Conservation (phyloP, 2,329 filamentous ascomycete genomes). For the Diaporthe aspalathi region DNA sequence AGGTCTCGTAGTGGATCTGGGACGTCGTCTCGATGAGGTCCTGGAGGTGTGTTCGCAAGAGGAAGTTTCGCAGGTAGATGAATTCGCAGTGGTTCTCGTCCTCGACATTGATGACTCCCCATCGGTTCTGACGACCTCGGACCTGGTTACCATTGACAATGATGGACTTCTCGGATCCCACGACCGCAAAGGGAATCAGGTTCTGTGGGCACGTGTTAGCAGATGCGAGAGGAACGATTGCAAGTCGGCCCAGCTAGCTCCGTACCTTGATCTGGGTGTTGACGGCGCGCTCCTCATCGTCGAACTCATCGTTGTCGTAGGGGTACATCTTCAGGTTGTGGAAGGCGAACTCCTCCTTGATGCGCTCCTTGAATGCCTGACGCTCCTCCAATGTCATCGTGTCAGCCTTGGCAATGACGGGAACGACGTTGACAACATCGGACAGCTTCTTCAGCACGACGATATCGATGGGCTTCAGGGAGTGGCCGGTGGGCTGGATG, state of each 20-base stretch:
- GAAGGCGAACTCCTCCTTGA: slow-evolving; percentile 99
- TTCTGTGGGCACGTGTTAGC: slow-evolving; percentile 66
- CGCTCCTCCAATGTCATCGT: slow-evolving; percentile 96
- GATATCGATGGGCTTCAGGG: slow-evolving; percentile 98
- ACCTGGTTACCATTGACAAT: slow-evolving; percentile 98
- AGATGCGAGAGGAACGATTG: neutral
- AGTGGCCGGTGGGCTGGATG: slow-evolving; percentile 98
- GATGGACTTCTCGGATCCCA: slow-evolving; percentile 97
- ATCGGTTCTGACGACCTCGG: slow-evolving; percentile 96
- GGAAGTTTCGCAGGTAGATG: slow-evolving; percentile 97
- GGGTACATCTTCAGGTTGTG: slow-evolving; percentile 99
- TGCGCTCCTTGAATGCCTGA: slow-evolving; percentile 95
- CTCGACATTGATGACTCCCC: slow-evolving; percentile 99
- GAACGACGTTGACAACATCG: slow-evolving; percentile 98
- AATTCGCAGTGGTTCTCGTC: slow-evolving; percentile 99
- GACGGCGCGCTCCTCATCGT: slow-evolving; percentile 92
- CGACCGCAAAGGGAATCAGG: slow-evolving; percentile 96
- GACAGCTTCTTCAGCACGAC: slow-evolving; percentile 99
- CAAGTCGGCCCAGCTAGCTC: neutral
- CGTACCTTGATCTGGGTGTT: slow-evolving; percentile 96
- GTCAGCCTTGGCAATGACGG: slow-evolving; percentile 98
- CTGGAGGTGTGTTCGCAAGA: slow-evolving; percentile 97
- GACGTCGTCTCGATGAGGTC: slow-evolving; percentile 99
- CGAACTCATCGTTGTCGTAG: slow-evolving; percentile 99
- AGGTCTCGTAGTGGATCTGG: slow-evolving; percentile 99